Evolutionary conservation across 1,284 basidiomycete species (phyloP), one percentile per base, ranked within the genome.

Genomic region (Erythrobasidium hasegawianum): DNA sequence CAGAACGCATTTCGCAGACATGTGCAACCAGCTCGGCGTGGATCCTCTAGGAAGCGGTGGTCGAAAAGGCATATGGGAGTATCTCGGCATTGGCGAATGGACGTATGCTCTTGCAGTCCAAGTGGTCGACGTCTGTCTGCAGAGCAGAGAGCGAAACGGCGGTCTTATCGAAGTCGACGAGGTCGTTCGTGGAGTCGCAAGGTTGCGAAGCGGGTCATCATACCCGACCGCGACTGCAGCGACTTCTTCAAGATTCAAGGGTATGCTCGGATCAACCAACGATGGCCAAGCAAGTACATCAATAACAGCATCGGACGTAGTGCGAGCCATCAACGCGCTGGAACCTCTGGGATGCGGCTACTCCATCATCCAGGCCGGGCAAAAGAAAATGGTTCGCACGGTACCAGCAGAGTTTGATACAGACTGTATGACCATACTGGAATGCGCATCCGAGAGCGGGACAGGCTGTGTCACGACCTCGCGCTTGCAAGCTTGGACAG

Each of bases 31-130:
- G 14, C 89, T 99, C 64, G 93, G 92, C 27, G 90, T 99, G 18
- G 96, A 98, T 76, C 95, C 96, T 0, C 83, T 98, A 18, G 88
- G 75, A 0, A 73, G 71, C 53, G 75, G 77, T 1, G 74, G 72
- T 1, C 87, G 88, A 0, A 86, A 86, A 69, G 88, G 88, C n/a
- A 86, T 91, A 1, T 93, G 89, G 88, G 76, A 75, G 64, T 67
- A 90, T 88, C 86, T 86, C 85, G 90, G 90, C 0, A 72, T 83
- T 24, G 86, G 90, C 7, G 96, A 98, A 76, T 98, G 91, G 90
- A 88, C 93, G 74, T 90, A 91, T 76, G 94, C 96, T 74, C 84
- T 98, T 1, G 91, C 91, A 1, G 90, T 97, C 26, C 95, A 99
- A 80, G 88, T 98, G 70, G 92, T 98, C 55, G 95, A 98, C 76